Conservation (phyloP, 176 grass and related monocot genomes). For the Aegilops sharonensis region DNA sequence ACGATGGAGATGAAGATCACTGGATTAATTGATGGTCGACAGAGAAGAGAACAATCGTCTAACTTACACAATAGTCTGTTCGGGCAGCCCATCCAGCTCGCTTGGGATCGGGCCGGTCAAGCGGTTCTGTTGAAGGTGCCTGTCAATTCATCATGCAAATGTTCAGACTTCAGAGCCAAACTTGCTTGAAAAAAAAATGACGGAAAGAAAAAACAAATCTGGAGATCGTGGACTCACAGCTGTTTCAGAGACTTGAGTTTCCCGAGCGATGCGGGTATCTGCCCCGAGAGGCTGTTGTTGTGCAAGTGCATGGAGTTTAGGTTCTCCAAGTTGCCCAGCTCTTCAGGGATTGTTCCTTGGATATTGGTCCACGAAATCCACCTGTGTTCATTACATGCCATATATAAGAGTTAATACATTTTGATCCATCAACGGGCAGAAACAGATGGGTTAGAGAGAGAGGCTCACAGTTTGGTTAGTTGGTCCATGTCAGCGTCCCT, state of each 20-base stretch:
- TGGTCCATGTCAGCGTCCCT: slow-evolving; percentile 22
- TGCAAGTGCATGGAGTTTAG: slow-evolving; percentile 62
- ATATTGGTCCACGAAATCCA: slow-evolving; percentile 54
- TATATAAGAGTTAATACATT: too few relatives aligned
- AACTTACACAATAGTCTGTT: not conserved
- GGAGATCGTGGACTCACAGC: slow-evolving; percentile 40
- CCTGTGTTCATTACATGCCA: slow-evolving; percentile 30
- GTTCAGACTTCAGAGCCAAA: not conserved
- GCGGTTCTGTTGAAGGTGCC: not conserved
- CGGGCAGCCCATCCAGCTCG: not conserved
- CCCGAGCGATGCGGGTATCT: slow-evolving; percentile 52
- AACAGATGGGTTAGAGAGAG: not conserved
- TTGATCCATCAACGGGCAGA: not conserved
- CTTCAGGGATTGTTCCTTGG: slow-evolving; percentile 58
- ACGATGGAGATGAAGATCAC: not conserved
- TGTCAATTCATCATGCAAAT: not conserved
- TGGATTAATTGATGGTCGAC: not conserved
- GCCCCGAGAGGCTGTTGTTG: slow-evolving; percentile 66
- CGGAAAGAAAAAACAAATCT: too few relatives aligned
- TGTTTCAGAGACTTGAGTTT: slow-evolving; percentile 49
- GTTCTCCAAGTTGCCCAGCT: slow-evolving; percentile 54
- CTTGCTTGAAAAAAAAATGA: not conserved
- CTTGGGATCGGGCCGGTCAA: not conserved
- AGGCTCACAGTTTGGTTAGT: slow-evolving; percentile 54
- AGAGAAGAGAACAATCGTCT: not conserved